phyloP scores from a whole-genome alignment of 75 land plant species.

The Sequoia sempervirens region DNA sequence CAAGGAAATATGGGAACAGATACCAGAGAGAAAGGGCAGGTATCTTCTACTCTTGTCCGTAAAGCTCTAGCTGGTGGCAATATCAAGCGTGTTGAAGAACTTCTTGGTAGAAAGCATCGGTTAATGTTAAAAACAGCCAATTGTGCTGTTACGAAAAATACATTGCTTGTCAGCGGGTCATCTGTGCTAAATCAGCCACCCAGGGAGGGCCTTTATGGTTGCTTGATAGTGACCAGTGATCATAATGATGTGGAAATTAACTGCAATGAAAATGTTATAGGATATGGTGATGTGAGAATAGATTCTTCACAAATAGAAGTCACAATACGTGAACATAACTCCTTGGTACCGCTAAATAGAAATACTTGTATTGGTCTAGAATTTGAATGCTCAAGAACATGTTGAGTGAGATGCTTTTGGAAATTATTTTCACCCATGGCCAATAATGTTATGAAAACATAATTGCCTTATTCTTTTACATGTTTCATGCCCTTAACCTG shows the following conservation, averaged over 20 bases:
- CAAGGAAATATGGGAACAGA: conserved; percentile 4
- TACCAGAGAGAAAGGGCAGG: conserved; percentile 79
- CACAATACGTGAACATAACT: conserved; percentile 20
- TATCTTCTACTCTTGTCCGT: conserved; percentile 91
- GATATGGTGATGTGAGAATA: conserved; percentile 37
- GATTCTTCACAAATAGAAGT: conserved; percentile 32
- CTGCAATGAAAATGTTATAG: conserved; percentile 9
- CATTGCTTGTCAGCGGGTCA: conserved; percentile 30
- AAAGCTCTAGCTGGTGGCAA: conserved; percentile 79
- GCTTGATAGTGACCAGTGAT: conserved; percentile 25
- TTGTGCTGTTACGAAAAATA: conserved; percentile 10
- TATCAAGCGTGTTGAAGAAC: conserved; percentile 63
- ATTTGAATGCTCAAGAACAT: conserved; percentile 26
- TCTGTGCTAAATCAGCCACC: conserved; percentile 70
- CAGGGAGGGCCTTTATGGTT: conserved; percentile 52
- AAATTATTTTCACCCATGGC: neutral
- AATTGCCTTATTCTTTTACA: neutral
- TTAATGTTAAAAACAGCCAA: conserved; percentile 34
- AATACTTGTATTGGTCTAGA: conserved; percentile 27
- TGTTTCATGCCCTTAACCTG: neutral
- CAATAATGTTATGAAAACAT: neutral
- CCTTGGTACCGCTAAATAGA: conserved; percentile 2
- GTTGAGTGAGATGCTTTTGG: conserved; percentile 3
- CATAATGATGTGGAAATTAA: conserved; percentile 12
- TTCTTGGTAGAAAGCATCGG: conserved; percentile 84